These are phyloP conservation scores for Globisporangium cystogenes DNA, from an alignment of 352 stramenopile species.

Conservation along the genomic window DNA sequence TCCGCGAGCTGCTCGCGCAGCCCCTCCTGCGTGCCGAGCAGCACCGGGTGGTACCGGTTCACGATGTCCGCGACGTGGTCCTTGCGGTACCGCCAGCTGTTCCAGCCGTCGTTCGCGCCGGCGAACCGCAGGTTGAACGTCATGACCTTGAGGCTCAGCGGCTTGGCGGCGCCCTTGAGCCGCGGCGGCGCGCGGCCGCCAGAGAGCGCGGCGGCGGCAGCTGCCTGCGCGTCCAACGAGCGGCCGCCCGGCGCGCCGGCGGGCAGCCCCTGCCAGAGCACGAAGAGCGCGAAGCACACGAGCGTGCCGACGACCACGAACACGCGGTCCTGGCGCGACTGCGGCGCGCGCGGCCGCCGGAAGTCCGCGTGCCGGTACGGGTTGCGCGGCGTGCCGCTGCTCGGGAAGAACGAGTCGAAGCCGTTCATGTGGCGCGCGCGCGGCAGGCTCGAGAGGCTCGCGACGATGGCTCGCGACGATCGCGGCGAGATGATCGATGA, in stretches of 20 bases:
- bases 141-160: constrained; percentile 65
- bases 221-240: constrained; percentile 30
- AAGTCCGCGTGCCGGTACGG: constrained; percentile 70
- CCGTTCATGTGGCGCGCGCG: constrained; percentile 40
- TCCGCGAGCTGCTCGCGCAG: constrained; percentile 62
- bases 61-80: constrained; percentile 72
- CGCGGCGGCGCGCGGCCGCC: constrained; percentile 18
- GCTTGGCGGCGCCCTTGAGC: constrained; percentile 27
- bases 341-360: constrained; percentile 20
- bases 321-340: constrained; percentile 35
- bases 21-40: constrained; percentile 75
- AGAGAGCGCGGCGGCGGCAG: constrained; percentile 21
- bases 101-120: constrained; percentile 49
- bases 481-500: no score
- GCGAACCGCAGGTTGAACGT: constrained; percentile 82
- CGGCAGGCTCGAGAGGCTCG: no score
- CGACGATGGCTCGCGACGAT: no score
- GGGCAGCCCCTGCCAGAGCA: constrained; percentile 36
- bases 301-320: constrained; percentile 62
- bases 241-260: background rate
- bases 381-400: constrained; percentile 50
- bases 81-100: constrained; percentile 68
- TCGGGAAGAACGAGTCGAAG: constrained; percentile 69
- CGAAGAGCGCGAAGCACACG: constrained; percentile 63
- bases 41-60: constrained; percentile 59